Conservation (phyloP, 345 rosid genomes). For the Eucalyptus regnans region DNA sequence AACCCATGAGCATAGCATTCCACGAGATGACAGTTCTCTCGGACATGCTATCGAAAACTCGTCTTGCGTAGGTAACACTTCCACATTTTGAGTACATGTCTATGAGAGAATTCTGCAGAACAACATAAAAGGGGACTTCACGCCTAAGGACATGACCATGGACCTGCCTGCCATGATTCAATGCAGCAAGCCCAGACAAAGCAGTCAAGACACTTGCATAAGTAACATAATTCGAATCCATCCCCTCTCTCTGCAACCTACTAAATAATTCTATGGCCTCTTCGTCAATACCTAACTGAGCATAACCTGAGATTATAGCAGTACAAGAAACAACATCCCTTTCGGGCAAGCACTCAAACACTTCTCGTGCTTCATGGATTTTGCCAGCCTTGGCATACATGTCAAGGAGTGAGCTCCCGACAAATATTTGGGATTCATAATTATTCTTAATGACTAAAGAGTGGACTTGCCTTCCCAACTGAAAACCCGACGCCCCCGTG, state of each 20-base stretch:
- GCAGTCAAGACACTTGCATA: slow-evolving; percentile 71
- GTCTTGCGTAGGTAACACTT: slow-evolving; percentile 44
- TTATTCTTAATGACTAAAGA: slow-evolving; percentile 42
- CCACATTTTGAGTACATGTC: slow-evolving; percentile 97
- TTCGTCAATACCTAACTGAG: slow-evolving; percentile 70
- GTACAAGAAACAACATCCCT: slow-evolving; percentile 96
- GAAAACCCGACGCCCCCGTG: slow-evolving; percentile 29
- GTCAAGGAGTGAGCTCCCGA: slow-evolving; percentile 94
- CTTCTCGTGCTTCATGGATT: slow-evolving; percentile 62
- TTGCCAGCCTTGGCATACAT: slow-evolving; percentile 88
- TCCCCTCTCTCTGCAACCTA: slow-evolving; percentile 51
- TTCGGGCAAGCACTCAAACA: slow-evolving; percentile 63
- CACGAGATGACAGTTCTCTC: slow-evolving; percentile 67
- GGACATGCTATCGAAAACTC: slow-evolving; percentile 59
- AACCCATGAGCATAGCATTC: slow-evolving; percentile 88
- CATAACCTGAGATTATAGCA: slow-evolving; percentile 86
- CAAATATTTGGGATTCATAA: slow-evolving; percentile 52
- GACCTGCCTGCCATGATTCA: slow-evolving; percentile 80
- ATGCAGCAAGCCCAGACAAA: slow-evolving; percentile 71
- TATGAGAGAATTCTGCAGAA: slow-evolving; percentile 71
- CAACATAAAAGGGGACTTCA: slow-evolving; percentile 44
- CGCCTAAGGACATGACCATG: slow-evolving; percentile 63
- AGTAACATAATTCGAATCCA: slow-evolving; percentile 79
- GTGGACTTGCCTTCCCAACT: slow-evolving; percentile 71
- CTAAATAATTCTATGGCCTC: slow-evolving; percentile 67